A percentile compares a stretch with the other conserved stretches of the same genome.
phyloP scores from a whole-genome alignment of 495 filamentous ascomycete species.

The Xylaria sp. region DNA sequence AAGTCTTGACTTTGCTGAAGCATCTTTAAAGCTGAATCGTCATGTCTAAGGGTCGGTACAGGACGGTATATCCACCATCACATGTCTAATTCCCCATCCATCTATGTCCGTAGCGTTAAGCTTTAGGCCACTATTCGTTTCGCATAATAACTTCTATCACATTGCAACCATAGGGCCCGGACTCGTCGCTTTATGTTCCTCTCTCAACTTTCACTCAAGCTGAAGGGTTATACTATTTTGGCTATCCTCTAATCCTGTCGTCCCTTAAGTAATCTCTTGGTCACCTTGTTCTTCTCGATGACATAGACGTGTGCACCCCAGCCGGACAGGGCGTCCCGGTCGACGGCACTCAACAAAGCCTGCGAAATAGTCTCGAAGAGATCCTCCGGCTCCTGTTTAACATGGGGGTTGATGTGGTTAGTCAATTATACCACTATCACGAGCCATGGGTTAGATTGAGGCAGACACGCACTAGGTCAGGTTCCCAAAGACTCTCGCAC shows the following conservation, averaged over 20 bases:
- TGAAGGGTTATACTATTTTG: slow-evolving; percentile 11
- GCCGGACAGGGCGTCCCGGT: slow-evolving; percentile 93
- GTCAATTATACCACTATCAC: background rate
- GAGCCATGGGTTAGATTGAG: background rate
- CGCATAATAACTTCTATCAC: slow-evolving; percentile 11
- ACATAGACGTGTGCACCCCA: slow-evolving; percentile 99
- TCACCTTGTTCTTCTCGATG: slow-evolving; percentile 99
- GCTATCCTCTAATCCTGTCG: slow-evolving; percentile 57
- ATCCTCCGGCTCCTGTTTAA: slow-evolving; percentile 78
- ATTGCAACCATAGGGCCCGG: background rate
- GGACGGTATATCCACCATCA: slow-evolving; percentile 24
- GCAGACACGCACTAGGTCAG: slow-evolving; percentile 74
- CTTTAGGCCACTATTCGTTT: background rate
- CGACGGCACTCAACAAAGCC: slow-evolving; percentile 93
- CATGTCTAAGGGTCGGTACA: slow-evolving; percentile 30
- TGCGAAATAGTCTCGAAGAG: slow-evolving; percentile 99
- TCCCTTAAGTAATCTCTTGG: slow-evolving; percentile 96
- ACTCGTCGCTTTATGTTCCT: background rate
- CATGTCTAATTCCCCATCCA: slow-evolving; percentile 22
- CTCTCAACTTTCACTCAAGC: background rate
- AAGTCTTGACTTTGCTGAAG: slow-evolving; percentile 16
- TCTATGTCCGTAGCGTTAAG: slow-evolving; percentile 4
- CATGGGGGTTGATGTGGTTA: slow-evolving; percentile 38
- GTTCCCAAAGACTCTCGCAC: slow-evolving; percentile 98
- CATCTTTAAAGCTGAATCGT: slow-evolving; percentile 4